Evolutionary conservation across 169 alveolate genomes (phyloP).

Genomic region (Blepharisma undulans): DNA sequence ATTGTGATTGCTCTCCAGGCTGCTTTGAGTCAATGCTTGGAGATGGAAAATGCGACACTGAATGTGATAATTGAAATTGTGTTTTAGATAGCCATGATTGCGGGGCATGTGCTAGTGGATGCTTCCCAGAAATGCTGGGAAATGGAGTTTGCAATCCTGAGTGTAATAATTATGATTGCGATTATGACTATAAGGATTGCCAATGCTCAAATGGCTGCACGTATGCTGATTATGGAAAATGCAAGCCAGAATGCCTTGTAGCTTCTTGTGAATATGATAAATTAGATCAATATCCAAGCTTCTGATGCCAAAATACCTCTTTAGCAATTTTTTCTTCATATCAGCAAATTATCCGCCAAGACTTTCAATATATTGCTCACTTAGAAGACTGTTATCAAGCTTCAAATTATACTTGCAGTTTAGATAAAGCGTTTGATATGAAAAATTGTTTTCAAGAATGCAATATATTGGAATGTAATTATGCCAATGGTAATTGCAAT

Average conservation of each 20-base stretch:
- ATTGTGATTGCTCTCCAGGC: slow-evolving; percentile 21
- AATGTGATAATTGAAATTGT: slow-evolving; percentile 1
- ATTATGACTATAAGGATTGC: background rate
- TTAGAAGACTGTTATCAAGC: background rate
- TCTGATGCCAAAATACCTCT: background rate
- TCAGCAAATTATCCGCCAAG: background rate
- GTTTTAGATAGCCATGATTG: background rate
- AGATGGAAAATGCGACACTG: background rate
- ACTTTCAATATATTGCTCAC: background rate
- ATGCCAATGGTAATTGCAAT: slow-evolving; percentile 5
- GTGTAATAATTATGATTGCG: background rate
- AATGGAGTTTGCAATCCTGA: slow-evolving; percentile 19
- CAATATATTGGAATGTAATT: background rate
- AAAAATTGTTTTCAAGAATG: background rate
- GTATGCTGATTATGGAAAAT: background rate
- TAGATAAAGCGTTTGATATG: background rate
- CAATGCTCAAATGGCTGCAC: background rate
- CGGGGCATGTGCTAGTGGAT: background rate
- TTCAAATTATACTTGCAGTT: background rate
- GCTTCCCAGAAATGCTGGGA: background rate
- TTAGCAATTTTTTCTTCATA: background rate
- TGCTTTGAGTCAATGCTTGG: background rate
- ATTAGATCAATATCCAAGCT: background rate
- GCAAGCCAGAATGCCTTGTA: background rate
- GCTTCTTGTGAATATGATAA: background rate